Base-by-base conservation (phyloP, 352 stramenopile genomes). In the Phytophthora pini region DNA sequence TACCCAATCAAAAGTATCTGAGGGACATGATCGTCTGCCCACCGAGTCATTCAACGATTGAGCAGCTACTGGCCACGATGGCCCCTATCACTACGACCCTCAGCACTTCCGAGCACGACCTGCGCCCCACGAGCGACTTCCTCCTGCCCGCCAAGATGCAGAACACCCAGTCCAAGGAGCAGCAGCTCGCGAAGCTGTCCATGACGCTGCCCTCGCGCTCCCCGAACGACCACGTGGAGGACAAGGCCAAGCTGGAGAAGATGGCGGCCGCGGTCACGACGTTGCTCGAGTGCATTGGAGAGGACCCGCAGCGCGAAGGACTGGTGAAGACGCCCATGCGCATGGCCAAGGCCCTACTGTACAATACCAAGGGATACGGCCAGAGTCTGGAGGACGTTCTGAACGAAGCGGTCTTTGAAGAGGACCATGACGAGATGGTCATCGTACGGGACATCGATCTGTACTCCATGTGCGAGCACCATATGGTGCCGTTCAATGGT, bases 401-500 rank as follows among this genome's bases (percentile, higher is more conserved):
- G n/a, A 99, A 99, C 77, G 92, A 97, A 45, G 98, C 97, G 1
- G 87, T 99, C 12, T 99, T 99, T 70, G 92, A 98, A 34, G 96
- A 98, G 73, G 93, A 99, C 76, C 93, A 99, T 71, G 90, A 98
- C 66, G 97, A 99, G 74, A 99, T 99, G 94, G 97, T 99, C 17
- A 96, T 99, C 51, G 97, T 99, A 10, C 94, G 97, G 60, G 96
- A 99, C 79, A 99, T 99, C 80, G 95, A 99, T 65, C 92, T 99
- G 46, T 97, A 98, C 80, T 98, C 88, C 65, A 90, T 99, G 76
- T 99, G 98, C 70, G 98, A 99, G 79, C 98, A 99, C 85, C 98
- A 99, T 77, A 98, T 99, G 93, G 92, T 99, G 45, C 98, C 98
- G 20, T 99, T 99, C 77, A 96, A 89, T n/a, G 98, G 98, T 54